Evolutionary conservation across 2,329 filamentous ascomycete genomes (phyloP).

Genomic region (Exutisphaerella laricina): DNA sequence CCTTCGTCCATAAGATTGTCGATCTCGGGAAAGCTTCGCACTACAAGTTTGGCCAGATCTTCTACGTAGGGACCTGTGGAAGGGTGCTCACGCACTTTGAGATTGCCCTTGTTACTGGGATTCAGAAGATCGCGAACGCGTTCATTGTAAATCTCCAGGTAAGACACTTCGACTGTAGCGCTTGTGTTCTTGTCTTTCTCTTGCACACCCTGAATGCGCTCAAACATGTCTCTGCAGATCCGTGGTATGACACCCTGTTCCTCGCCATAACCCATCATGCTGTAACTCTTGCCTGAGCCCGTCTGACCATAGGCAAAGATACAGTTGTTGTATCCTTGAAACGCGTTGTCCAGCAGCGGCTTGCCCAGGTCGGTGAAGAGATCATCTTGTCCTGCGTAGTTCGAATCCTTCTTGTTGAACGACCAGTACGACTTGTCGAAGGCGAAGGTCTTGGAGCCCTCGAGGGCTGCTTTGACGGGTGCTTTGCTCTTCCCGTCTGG

Average conservation of each 20-base stretch:
- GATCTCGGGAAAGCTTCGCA: constrained; percentile 89
- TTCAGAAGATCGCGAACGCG: constrained; percentile 92
- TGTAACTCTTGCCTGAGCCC: constrained; percentile 97
- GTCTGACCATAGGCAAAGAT: constrained; percentile 99
- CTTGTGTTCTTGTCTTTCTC: constrained; percentile 68
- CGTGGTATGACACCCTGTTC: constrained; percentile 93
- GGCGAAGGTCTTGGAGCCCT: constrained; percentile 77
- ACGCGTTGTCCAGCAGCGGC: constrained; percentile 94
- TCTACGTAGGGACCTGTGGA: constrained; percentile 97
- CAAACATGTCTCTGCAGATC: constrained; percentile 98
- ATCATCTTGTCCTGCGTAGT: constrained; percentile 86
- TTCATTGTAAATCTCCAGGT: constrained; percentile 99
- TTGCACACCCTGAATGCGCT: constrained; percentile 65
- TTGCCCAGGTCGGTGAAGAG: constrained; percentile 82
- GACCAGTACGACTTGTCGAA: constrained; percentile 99
- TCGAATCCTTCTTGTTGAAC: constrained; percentile 72
- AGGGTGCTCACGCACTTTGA: constrained; percentile 96
- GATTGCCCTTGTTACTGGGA: constrained; percentile 88
- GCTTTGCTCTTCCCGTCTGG: constrained; percentile 55
- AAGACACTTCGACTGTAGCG: constrained; percentile 96
- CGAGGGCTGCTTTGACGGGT: constrained; percentile 56
- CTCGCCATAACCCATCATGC: constrained; percentile 99
- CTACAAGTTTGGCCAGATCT: constrained; percentile 90
- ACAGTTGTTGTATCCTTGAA: constrained; percentile 98
- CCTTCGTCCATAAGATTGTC: constrained; percentile 98